phyloP scores from a whole-genome alignment of 106 monocot genomes.

The Phalaenopsis equestris region DNA sequence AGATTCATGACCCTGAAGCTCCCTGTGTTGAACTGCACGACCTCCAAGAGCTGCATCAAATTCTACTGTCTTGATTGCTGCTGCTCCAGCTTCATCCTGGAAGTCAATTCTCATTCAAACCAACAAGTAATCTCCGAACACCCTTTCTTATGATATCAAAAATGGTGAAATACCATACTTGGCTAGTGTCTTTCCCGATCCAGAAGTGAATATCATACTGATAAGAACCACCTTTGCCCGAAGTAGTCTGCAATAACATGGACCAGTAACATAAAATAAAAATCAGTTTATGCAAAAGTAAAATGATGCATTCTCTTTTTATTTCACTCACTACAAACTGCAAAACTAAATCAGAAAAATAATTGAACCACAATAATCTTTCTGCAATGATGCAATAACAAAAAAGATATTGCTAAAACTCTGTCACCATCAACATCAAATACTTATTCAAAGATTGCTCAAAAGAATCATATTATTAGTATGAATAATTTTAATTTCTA shows the following conservation, averaged over 20 bases:
- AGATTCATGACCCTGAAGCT: constrained; percentile 66
- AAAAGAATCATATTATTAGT: no score
- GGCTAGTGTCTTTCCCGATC: constrained; percentile 67
- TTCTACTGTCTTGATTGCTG: constrained; percentile 62
- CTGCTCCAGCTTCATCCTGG: constrained; percentile 73
- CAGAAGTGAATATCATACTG: constrained; percentile 58
- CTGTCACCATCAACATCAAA: no score
- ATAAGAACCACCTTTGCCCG: constrained; percentile 42
- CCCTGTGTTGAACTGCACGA: constrained; percentile 66
- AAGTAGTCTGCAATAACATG: constrained; percentile 31
- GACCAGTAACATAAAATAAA: background rate
- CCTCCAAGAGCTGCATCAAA: constrained; percentile 50
- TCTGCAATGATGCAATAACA: no score
- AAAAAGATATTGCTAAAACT: no score
- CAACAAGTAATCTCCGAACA: background rate
- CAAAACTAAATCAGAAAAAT: no score
- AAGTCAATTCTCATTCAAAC: constrained; percentile 6
- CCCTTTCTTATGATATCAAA: background rate
- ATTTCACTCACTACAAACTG: no score
- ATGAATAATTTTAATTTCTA: no score
- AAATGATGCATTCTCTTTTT: no score
- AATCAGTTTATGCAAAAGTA: background rate
- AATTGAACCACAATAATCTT: no score
- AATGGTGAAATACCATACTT: constrained; percentile 25
- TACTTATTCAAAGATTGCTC: no score